Percentiles rank a stretch among this genome's conserved stretches.
Evolutionary conservation across 2,329 filamentous ascomycete genomes (phyloP).

Genomic region (Aspergillus pseudonomiae): DNA sequence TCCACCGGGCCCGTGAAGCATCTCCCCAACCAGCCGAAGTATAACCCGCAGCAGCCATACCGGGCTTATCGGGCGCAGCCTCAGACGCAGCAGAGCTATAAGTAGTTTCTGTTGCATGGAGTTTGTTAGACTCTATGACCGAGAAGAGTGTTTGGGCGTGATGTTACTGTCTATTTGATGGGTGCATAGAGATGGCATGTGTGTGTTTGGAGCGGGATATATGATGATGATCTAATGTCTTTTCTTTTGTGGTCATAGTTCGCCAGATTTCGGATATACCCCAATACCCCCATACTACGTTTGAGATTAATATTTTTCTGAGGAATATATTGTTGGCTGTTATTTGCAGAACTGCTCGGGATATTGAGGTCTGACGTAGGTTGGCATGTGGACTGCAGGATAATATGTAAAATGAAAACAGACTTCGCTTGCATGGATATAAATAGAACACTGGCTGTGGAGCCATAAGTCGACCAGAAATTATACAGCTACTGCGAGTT

Average conservation of each 20-base stretch:
- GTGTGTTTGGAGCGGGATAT: neutral
- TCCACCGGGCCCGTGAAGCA: neutral
- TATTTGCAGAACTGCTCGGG: neutral
- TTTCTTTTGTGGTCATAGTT: neutral
- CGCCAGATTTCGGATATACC: neutral
- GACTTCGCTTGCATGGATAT: no score
- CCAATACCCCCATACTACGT: neutral
- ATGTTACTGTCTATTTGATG: no score
- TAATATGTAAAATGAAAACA: no score
- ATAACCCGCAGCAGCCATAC: neutral
- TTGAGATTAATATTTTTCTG: neutral
- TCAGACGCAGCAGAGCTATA: neutral
- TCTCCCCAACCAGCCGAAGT: neutral
- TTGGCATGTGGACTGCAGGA: no score
- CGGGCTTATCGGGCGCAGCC: neutral
- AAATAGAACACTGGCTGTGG: no score
- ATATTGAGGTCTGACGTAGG: neutral
- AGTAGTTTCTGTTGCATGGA: neutral
- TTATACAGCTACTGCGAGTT: no score
- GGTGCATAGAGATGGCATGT: neutral
- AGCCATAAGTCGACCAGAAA: no score
- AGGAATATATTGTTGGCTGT: neutral
- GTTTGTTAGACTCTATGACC: neutral
- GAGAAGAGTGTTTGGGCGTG: no score
- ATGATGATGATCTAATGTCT: neutral